Conservation (phyloP, 768 basidiomycete genomes). For the Myochromella boudieri region DNA sequence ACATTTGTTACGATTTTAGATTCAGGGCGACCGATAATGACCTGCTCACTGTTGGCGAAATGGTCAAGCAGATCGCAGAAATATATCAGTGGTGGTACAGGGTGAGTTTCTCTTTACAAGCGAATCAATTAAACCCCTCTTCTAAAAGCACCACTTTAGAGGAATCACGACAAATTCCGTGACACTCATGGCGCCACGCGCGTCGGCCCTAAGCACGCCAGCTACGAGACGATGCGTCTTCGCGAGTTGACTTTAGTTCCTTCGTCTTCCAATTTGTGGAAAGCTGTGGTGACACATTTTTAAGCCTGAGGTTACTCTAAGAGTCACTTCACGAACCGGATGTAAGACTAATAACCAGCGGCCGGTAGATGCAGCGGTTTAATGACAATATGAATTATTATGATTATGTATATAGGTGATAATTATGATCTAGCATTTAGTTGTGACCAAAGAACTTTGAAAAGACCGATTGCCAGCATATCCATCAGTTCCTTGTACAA, state of each 20-base stretch:
- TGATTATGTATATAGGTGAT: too few relatives aligned
- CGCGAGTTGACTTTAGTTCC: conserved; percentile 5
- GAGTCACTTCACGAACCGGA: too few relatives aligned
- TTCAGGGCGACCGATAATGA: not conserved
- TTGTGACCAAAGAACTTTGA: too few relatives aligned
- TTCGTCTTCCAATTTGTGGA: conserved; percentile 4
- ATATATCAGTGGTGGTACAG: conserved; percentile 8
- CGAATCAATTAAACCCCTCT: too few relatives aligned
- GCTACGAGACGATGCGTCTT: not conserved
- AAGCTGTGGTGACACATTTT: not conserved
- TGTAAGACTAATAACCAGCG: too few relatives aligned
- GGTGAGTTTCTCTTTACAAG: not conserved
- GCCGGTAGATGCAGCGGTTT: too few relatives aligned
- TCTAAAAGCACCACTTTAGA: not conserved
- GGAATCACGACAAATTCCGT: not conserved
- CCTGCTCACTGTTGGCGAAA: conserved; percentile 1
- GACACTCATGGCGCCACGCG: not conserved
- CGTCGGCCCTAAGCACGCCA: not conserved
- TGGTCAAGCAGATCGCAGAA: conserved; percentile 5
- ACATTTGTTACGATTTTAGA: conserved; percentile 3
- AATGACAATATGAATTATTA: too few relatives aligned
- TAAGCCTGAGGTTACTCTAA: too few relatives aligned
- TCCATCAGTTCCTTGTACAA: too few relatives aligned
- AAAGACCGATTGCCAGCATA: too few relatives aligned
- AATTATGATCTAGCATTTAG: too few relatives aligned